Evolutionary conservation across 495 filamentous ascomycete genomes (phyloP).

Genomic region (Halenospora varia): DNA sequence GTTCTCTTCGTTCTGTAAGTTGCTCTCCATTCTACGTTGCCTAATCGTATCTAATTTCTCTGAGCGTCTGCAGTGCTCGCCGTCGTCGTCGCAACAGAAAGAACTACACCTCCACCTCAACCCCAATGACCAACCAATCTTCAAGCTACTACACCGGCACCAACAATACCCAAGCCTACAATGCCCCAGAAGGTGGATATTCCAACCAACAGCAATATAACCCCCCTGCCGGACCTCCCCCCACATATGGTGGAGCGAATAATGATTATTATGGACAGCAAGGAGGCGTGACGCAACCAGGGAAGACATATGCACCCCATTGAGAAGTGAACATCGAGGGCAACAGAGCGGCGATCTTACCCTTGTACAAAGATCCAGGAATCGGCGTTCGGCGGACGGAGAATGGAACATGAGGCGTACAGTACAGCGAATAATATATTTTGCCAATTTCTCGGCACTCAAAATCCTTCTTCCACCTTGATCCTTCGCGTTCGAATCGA

Average conservation of each 20-base stretch:
- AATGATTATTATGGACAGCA: conserved; percentile 10
- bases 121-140: conserved; percentile 4
- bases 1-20: conserved; percentile 7
- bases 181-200: not conserved
- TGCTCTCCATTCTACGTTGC: not conserved
- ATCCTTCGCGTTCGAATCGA: too few species aligned
- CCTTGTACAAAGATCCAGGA: too few species aligned
- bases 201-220: not conserved
- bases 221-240: not conserved
- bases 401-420: too few species aligned
- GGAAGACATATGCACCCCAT: conserved; percentile 16
- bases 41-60: not conserved
- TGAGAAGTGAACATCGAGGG: too few species aligned
- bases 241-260: not conserved
- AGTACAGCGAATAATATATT: too few species aligned
- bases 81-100: conserved; percentile 6
- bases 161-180: not conserved
- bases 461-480: too few species aligned
- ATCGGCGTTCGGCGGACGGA: too few species aligned
- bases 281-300: conserved; percentile 12
- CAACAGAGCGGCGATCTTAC: too few species aligned
- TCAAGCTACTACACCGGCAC: not conserved
- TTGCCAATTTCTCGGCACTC: too few species aligned
- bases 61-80: not conserved
- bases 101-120: not conserved